phyloP scores from a whole-genome alignment of 2,329 filamentous ascomycete genomes.

The Epichloe sibirici region DNA sequence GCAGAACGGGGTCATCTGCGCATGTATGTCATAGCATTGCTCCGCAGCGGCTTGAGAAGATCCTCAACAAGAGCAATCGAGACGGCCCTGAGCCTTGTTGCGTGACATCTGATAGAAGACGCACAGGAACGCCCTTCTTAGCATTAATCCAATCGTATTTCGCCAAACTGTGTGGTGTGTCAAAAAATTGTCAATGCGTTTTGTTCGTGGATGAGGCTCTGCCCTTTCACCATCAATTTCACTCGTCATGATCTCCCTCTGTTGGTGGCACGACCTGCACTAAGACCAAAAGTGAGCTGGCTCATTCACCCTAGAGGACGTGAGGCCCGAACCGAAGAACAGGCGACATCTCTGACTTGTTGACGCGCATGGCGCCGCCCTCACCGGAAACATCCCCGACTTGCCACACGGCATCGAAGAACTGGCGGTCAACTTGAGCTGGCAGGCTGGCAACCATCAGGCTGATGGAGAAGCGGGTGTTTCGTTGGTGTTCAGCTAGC shows the following conservation, averaged over 20 bases:
- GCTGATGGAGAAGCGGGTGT: neutral
- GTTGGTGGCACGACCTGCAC: neutral
- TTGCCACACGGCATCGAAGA: constrained; percentile 2
- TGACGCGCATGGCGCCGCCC: constrained; percentile 4
- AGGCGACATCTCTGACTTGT: constrained; percentile 1
- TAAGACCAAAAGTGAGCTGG: neutral
- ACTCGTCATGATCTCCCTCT: neutral
- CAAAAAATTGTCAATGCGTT: neutral
- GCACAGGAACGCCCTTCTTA: neutral
- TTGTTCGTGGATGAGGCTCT: neutral
- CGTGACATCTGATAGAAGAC: neutral
- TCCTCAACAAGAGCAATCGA: neutral
- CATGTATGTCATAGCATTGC: constrained; percentile 2
- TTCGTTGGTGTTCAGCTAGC: constrained; percentile 4
- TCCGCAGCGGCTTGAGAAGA: neutral
- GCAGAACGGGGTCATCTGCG: neutral
- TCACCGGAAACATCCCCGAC: constrained; percentile 6
- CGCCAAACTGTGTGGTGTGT: neutral
- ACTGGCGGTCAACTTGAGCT: constrained; percentile 9
- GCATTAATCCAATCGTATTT: neutral
- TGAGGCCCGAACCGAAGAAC: constrained; percentile 4
- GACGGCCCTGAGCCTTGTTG: neutral
- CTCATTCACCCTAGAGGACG: no score
- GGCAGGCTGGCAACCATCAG: neutral
- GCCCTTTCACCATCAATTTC: neutral